These are phyloP conservation scores for Pseudovirgaria hyperparasitica DNA, from an alignment of 2,329 filamentous ascomycete genomes.

Conservation along the genomic window DNA sequence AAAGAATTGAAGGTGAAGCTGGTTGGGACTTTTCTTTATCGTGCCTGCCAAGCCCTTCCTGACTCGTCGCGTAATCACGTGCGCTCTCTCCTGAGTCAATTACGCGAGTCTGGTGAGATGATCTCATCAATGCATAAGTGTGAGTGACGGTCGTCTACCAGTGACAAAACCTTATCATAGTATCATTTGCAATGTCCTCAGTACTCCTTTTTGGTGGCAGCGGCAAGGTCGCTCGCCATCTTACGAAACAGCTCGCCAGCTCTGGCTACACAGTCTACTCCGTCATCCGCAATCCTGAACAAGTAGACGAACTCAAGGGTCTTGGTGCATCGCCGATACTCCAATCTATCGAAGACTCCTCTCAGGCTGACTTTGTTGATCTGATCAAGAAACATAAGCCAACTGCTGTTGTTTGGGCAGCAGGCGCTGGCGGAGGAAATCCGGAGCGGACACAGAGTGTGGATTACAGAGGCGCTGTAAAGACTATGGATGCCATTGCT, in stretches of 20 bases:
- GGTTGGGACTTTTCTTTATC: too few species aligned
- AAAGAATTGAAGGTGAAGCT: too few species aligned
- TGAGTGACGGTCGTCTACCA: too few species aligned
- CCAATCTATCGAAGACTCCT: slow-evolving; percentile 29
- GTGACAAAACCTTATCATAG: too few species aligned
- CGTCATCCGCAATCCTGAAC: slow-evolving; percentile 20
- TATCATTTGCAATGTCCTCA: slow-evolving; percentile 1
- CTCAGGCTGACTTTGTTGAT: slow-evolving; percentile 23
- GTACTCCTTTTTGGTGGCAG: slow-evolving; percentile 22
- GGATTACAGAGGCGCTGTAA: slow-evolving; percentile 50
- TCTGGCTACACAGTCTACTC: slow-evolving; percentile 17
- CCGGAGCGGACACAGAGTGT: slow-evolving; percentile 44
- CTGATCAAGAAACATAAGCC: slow-evolving; percentile 23
- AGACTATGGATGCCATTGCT: slow-evolving; percentile 44
- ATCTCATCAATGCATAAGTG: too few species aligned
- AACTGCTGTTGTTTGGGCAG: slow-evolving; percentile 21
- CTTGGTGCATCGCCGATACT: slow-evolving; percentile 32
- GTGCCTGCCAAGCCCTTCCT: too few species aligned
- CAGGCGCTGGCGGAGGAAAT: slow-evolving; percentile 20
- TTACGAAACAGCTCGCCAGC: slow-evolving; percentile 16
- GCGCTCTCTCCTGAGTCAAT: too few species aligned
- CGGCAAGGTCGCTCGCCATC: slow-evolving; percentile 22
- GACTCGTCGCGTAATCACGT: too few species aligned
- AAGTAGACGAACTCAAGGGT: slow-evolving; percentile 21
- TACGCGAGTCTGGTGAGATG: too few species aligned